Conservation (phyloP, 1,139 yeast genomes). For the Candida tetrigidarum region DNA sequence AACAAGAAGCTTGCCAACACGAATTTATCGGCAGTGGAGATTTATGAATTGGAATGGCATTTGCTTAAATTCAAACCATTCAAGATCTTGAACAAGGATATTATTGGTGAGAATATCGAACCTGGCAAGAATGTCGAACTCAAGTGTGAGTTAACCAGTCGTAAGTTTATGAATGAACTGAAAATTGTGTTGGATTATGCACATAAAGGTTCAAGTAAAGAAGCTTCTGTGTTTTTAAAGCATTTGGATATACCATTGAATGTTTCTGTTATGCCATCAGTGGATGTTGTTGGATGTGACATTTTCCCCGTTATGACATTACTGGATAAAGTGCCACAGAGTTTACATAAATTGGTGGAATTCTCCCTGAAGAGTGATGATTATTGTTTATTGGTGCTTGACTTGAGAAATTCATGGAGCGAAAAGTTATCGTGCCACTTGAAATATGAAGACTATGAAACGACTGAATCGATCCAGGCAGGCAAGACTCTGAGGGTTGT, state of each 20-base stretch:
- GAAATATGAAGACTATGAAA: slow-evolving; percentile 23
- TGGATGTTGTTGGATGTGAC: slow-evolving; percentile 78
- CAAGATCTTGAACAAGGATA: slow-evolving; percentile 42
- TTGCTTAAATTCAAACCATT: slow-evolving; percentile 64
- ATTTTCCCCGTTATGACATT: slow-evolving; percentile 50
- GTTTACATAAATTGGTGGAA: slow-evolving; percentile 15
- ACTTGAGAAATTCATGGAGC: slow-evolving; percentile 72
- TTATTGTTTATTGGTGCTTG: slow-evolving; percentile 67
- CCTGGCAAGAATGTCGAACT: slow-evolving; percentile 42
- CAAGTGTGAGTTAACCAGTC: slow-evolving; percentile 68
- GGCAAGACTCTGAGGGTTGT: slow-evolving; percentile 63
- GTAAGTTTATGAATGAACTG: slow-evolving; percentile 73
- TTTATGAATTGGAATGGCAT: slow-evolving; percentile 77
- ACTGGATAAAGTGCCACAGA: slow-evolving; percentile 3
- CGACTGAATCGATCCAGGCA: slow-evolving; percentile 42
- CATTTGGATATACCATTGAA: slow-evolving; percentile 65
- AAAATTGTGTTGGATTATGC: slow-evolving; percentile 73
- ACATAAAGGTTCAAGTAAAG: slow-evolving; percentile 31
- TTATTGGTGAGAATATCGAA: slow-evolving; percentile 35
- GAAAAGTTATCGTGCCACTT: slow-evolving; percentile 39
- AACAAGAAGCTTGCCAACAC: slow-evolving; percentile 33
- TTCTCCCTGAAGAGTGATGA: slow-evolving; percentile 30
- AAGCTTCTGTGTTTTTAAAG: slow-evolving; percentile 48
- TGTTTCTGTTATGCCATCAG: slow-evolving; percentile 69
- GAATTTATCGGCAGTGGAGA: slow-evolving; percentile 56